Evolutionary conservation across 495 filamentous ascomycete genomes (phyloP).

Genomic region (Penicillium canescens): DNA sequence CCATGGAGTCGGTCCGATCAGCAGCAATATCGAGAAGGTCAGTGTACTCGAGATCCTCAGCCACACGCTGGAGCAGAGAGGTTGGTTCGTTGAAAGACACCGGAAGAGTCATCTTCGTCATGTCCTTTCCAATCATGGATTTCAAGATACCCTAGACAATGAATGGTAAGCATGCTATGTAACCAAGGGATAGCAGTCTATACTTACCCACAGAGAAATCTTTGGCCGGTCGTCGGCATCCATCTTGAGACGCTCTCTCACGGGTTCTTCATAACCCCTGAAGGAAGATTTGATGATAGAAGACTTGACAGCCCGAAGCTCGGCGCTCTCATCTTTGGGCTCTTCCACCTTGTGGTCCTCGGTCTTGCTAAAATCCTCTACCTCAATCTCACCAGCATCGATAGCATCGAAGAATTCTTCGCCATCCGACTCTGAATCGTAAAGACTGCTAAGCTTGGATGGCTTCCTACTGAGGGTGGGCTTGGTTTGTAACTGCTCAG

Average conservation of each 20-base stretch:
- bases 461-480: slow-evolving; percentile 26
- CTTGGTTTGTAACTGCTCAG: slow-evolving; percentile 2
- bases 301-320: slow-evolving; percentile 48
- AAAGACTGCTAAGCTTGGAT: slow-evolving; percentile 50
- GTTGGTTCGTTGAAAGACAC: slow-evolving; percentile 99
- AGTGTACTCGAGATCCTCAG: slow-evolving; percentile 97
- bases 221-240: slow-evolving; percentile 91
- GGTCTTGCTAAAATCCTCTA: slow-evolving; percentile 55
- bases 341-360: slow-evolving; percentile 47
- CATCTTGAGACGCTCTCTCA: slow-evolving; percentile 77
- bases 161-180: slow-evolving; percentile 16
- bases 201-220: slow-evolving; percentile 90
- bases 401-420: slow-evolving; percentile 98
- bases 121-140: slow-evolving; percentile 99
- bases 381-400: slow-evolving; percentile 86
- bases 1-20: slow-evolving; percentile 79
- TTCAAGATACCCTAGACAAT: slow-evolving; percentile 82
- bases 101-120: slow-evolving; percentile 99
- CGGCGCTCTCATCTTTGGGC: slow-evolving; percentile 42
- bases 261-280: slow-evolving; percentile 85
- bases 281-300: slow-evolving; percentile 73
- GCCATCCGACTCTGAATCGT: slow-evolving; percentile 78
- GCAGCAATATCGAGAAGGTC: slow-evolving; percentile 90
- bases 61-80: slow-evolving; percentile 91
- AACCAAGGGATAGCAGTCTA: background rate